Evolutionary conservation across 2,329 filamentous ascomycete species (phyloP).

Genomic region (Fusarium setosum): DNA sequence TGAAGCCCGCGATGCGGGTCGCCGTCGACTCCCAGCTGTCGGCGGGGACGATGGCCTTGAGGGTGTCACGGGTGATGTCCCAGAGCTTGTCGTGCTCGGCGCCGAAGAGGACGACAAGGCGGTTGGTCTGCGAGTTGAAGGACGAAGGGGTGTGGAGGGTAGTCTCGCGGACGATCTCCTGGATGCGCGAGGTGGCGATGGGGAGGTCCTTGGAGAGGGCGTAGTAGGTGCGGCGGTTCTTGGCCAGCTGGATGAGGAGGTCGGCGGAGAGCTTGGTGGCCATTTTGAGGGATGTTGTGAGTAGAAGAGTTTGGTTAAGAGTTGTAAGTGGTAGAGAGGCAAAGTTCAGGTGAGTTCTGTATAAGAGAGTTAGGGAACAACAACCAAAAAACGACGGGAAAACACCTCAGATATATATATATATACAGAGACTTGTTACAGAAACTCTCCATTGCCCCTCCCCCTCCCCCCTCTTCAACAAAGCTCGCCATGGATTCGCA

Average conservation of each 20-base stretch:
- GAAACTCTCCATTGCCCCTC: background rate
- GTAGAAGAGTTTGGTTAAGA: background rate
- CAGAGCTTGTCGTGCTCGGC: slow-evolving; percentile 90
- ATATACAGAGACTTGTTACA: background rate
- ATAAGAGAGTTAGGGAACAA: too few relatives aligned
- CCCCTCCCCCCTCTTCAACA: background rate
- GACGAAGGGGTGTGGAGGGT: slow-evolving; percentile 79
- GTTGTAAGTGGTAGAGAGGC: background rate
- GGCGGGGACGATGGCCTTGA: slow-evolving; percentile 68
- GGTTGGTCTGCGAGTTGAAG: slow-evolving; percentile 91
- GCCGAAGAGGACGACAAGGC: slow-evolving; percentile 81
- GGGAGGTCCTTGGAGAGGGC: slow-evolving; percentile 72
- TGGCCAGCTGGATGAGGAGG: slow-evolving; percentile 71
- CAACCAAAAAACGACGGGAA: background rate
- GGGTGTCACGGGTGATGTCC: slow-evolving; percentile 72
- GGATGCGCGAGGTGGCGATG: slow-evolving; percentile 63
- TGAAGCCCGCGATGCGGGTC: slow-evolving; percentile 66
- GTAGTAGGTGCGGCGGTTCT: slow-evolving; percentile 77
- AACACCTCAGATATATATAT: slow-evolving; percentile 22
- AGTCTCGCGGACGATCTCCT: slow-evolving; percentile 72
- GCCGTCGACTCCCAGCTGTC: slow-evolving; percentile 69
- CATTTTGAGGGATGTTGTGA: slow-evolving; percentile 51
- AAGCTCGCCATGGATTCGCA: background rate
- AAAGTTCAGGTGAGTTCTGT: background rate
- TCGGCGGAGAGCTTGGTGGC: slow-evolving; percentile 56